phyloP scores from a whole-genome alignment of 2,329 filamentous ascomycete species.

The Metarhizium brunneum region DNA sequence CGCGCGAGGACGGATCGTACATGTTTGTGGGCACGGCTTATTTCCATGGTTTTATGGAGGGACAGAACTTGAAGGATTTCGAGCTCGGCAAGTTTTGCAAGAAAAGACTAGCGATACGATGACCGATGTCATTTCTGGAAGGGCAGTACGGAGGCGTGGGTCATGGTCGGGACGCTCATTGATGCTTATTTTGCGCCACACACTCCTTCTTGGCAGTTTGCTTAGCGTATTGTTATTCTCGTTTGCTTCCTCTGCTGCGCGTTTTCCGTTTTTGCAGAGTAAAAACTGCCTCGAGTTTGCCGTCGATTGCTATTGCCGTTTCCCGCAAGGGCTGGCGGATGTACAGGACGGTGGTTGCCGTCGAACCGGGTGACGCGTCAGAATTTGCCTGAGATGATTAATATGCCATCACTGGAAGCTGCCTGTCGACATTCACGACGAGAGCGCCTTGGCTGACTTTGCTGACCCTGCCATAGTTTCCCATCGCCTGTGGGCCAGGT shows the following conservation, averaged over 20 bases:
- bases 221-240: background rate
- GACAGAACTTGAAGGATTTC: too few species aligned
- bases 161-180: background rate
- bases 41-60: too few species aligned
- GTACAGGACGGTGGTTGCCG: background rate
- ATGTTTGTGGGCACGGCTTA: too few species aligned
- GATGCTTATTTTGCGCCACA: background rate
- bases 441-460: background rate
- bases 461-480: background rate
- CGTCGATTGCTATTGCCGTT: background rate
- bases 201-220: background rate
- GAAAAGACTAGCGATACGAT: too few species aligned
- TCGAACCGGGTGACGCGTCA: background rate
- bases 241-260: background rate
- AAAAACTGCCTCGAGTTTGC: background rate
- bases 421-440: background rate
- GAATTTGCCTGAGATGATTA: background rate
- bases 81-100: too few species aligned
- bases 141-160: background rate
- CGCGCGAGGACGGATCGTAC: too few species aligned
- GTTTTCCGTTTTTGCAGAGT: background rate
- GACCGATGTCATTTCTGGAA: too few species aligned
- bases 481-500: background rate
- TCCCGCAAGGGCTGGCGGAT: background rate
- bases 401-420: background rate